Base-by-base conservation (phyloP, 164 flowering plant species). In the Hamamelis virginiana region DNA sequence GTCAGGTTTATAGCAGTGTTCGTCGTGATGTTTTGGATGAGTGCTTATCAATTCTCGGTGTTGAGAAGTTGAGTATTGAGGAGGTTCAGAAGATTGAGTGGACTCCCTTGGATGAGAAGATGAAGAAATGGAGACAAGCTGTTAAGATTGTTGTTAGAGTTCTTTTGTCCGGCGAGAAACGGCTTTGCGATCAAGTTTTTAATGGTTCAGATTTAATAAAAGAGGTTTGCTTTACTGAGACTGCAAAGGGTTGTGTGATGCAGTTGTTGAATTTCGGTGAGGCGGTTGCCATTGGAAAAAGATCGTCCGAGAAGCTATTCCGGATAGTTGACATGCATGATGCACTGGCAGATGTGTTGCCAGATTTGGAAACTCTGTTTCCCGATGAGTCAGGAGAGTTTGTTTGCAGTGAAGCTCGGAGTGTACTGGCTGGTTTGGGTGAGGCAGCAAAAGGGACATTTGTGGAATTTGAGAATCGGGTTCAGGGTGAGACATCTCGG, bases 81-180 rank as follows among this genome's bases (percentile, higher is more conserved):
- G 96, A 90, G 61, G 91, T 91, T 19, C 96, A 87, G 84, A 91
- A 73, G 80, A 84, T 89, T 50, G 96, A 89, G 64, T 91, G 98
- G 98, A 78, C 45, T 13, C 43, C 69, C 0, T 75, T 96, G 80
- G 98, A 90, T 75, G 97, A 90, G 77, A 91, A 90, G 78, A 91
- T 96, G 95, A 93, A 84, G 90, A 93, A 82, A 27, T 96, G 99
- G 99, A 70, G 80, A 28, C 90, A 83, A 60, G 93, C 90, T 5
- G 77, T 93, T 19, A 96, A 93, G 79, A 77, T 88, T 22, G 76
- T 77, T 10, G 80, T 87, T 59, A 77, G 84, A 70, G 83, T 87
- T 56, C 76, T 91, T 44, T 60, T 95, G 38, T 18, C 80, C 1
- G 87, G 87, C 1, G 99, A 96, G 76, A 87, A 80, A 75, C 78